Conservation (phyloP, 148 eudicot species). For the Cornus kousa region DNA sequence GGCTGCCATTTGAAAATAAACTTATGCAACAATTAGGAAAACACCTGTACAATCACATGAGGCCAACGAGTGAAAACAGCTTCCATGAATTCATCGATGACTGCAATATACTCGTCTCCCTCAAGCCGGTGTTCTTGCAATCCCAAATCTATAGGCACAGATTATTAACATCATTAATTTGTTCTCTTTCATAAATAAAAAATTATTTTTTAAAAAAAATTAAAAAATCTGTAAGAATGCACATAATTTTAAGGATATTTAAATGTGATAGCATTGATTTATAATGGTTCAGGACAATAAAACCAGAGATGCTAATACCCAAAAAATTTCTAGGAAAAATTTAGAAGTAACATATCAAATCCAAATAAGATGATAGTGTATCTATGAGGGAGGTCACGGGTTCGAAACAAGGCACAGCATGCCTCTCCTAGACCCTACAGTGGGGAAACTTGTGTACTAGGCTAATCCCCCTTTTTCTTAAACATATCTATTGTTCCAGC, state of each 20-base stretch:
- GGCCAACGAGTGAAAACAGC: slow-evolving; percentile 98
- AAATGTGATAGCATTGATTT: background rate
- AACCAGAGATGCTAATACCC: background rate
- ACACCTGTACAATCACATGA: slow-evolving; percentile 88
- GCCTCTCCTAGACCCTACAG: too few relatives aligned
- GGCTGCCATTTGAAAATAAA: background rate
- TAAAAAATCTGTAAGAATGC: background rate
- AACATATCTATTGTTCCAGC: too few relatives aligned
- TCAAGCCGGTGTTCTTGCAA: slow-evolving; percentile 94
- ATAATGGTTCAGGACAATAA: background rate
- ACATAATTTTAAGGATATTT: background rate
- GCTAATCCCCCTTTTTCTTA: too few relatives aligned
- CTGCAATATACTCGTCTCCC: slow-evolving; percentile 88
- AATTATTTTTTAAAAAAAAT: too few relatives aligned
- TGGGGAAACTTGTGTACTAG: too few relatives aligned
- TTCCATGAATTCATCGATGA: slow-evolving; percentile 95
- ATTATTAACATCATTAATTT: background rate
- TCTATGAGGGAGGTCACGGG: too few relatives aligned
- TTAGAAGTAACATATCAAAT: background rate
- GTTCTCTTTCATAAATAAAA: background rate
- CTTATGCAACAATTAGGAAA: background rate
- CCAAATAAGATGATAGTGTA: too few relatives aligned
- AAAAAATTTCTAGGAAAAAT: background rate
- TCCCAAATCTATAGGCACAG: slow-evolving; percentile 65
- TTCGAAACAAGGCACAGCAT: too few relatives aligned